Percentiles rank a stretch among this genome's conserved stretches.
Conservation (phyloP, 257 asterid genomes). For the Nicotiana otophora region DNA sequence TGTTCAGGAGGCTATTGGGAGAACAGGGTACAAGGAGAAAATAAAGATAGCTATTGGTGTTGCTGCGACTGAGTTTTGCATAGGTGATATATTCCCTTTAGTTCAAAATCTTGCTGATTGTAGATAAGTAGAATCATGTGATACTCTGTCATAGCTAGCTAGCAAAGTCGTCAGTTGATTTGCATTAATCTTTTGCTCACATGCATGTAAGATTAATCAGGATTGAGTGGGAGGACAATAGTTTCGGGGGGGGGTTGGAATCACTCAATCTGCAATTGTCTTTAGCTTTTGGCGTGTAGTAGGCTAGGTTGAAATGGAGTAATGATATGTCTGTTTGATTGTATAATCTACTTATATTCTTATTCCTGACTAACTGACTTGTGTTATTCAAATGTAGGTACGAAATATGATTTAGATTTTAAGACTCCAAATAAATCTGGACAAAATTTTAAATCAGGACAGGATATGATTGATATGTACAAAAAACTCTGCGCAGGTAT, state of each 20-base stretch:
- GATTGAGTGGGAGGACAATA: background rate
- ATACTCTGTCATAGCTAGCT: background rate
- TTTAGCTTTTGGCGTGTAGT: background rate
- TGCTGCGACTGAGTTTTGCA: conserved; percentile 94
- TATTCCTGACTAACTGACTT: conserved; percentile 9
- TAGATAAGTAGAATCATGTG: background rate
- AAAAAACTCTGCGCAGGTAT: conserved; percentile 81
- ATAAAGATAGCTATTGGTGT: conserved; percentile 86
- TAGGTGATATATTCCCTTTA: conserved; percentile 47
- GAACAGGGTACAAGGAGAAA: conserved; percentile 81
- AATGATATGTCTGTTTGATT: conserved; percentile 8
- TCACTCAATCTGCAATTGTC: background rate
- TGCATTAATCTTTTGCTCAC: background rate
- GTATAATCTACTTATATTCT: conserved; percentile 13
- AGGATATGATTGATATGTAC: conserved; percentile 87
- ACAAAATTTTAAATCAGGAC: conserved; percentile 88
- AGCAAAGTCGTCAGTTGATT: background rate
- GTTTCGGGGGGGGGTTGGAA: no score
- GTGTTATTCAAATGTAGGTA: conserved; percentile 45
- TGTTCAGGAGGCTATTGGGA: conserved; percentile 85
- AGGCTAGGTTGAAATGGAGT: background rate
- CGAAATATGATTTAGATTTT: conserved; percentile 90
- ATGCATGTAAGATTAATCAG: background rate
- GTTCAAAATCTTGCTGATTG: background rate
- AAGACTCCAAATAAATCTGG: conserved; percentile 78